Conservation (phyloP, 805 yeast genomes). For the Candida chilensis region DNA sequence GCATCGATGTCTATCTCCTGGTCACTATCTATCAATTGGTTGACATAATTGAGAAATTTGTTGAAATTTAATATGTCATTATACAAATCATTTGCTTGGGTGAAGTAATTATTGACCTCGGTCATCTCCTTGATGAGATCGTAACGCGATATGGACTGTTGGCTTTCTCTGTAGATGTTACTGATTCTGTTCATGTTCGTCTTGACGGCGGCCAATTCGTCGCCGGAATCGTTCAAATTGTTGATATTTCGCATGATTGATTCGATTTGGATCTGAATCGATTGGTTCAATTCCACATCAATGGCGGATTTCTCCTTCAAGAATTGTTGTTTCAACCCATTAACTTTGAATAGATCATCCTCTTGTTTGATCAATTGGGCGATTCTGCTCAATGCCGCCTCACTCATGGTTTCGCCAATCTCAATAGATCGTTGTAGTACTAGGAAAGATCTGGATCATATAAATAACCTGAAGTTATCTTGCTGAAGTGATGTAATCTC, state of each 20-base stretch:
- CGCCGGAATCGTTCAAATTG: conserved; percentile 32
- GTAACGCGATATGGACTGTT: conserved; percentile 54
- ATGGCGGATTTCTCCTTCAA: conserved; percentile 63
- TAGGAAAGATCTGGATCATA: too few relatives aligned
- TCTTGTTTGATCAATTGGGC: conserved; percentile 28
- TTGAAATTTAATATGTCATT: conserved; percentile 52
- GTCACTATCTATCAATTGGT: conserved; percentile 39
- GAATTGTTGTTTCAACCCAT: conserved; percentile 43
- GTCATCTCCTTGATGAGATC: conserved; percentile 63
- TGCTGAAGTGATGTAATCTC: too few relatives aligned
- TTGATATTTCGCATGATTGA: conserved; percentile 43
- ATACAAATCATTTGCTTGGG: conserved; percentile 57
- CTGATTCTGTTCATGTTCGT: conserved; percentile 30
- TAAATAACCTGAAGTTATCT: too few relatives aligned
- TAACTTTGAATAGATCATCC: conserved; percentile 48
- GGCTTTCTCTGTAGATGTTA: conserved; percentile 45
- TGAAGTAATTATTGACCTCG: conserved; percentile 60
- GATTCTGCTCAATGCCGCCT: conserved; percentile 27
- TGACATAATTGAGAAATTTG: conserved; percentile 38
- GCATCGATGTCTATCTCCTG: conserved; percentile 29
- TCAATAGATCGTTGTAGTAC: too few relatives aligned
- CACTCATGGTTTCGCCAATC: too few relatives aligned
- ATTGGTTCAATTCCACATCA: conserved; percentile 66
- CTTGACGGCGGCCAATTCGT: conserved; percentile 23
- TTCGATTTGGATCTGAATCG: conserved; percentile 57